Evolutionary conservation across 306 rosid species (phyloP), one percentile per base, ranked within the genome.

Genomic region (Ceratonia siliqua): DNA sequence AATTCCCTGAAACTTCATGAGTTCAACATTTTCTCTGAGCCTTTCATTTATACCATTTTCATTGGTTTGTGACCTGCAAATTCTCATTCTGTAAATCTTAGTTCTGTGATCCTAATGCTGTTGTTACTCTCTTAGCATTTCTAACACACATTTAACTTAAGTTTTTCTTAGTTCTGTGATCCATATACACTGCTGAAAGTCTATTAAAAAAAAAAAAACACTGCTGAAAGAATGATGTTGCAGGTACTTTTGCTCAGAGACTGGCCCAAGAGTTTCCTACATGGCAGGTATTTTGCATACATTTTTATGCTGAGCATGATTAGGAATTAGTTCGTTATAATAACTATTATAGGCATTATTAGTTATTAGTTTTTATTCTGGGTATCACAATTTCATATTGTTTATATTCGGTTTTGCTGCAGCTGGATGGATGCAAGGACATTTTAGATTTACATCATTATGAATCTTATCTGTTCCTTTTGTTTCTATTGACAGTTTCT

Each of bases 221-320:
- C 38, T 25, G 28, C 48, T 71, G 53, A 67, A 50, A 33, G 70
- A 32, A 41, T 77, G 68, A 61, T 83, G 61, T 70, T 84, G 61
- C 88, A 94, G 98, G 97, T 75, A 88, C 95, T 74, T 94, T 94
- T 86, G 87, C 95, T 68, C 87, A 88, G 82, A 91, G 87, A 83
- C 72, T 94, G 92, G 96, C 86, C 3, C 82, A 81, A 77, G 96
- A 88, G 85, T 94, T 91, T 87, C 97, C 96, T 32, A 83, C 76
- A 22, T 94, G 98, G 96, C 96, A 94, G 97, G 98, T 94, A 88
- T 71, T 82, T 67, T 74, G 55, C 78, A 45, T 56, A 67, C n/a
- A 5, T 59, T 48, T 72, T 65, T 83, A 32, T 75, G 41, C 77
- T 55, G 27, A 53, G 45, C 41, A 59, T 72, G 65, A 42, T 17